A percentile compares a stretch with the other conserved stretches of the same genome.
phyloP scores from a whole-genome alignment of 169 alveolate species.

The Plasmodium berghei region DNA sequence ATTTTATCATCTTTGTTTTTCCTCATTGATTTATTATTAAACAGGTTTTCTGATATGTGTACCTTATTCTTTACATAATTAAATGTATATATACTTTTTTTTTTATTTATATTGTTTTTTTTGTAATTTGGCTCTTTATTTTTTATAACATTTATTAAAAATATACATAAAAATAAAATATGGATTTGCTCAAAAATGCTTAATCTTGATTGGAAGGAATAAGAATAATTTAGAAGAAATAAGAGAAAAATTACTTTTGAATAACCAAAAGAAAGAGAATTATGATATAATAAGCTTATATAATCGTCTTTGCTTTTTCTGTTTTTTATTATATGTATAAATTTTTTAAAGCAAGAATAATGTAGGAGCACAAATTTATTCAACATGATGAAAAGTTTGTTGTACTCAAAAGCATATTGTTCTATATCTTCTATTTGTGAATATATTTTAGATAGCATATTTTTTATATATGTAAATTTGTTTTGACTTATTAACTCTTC shows the following conservation, averaged over 20 bases:
- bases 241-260: conserved; percentile 39
- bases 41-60: background rate
- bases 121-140: background rate
- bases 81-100: background rate
- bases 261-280: conserved; percentile 16
- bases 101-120: background rate
- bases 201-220: conserved; percentile 20
- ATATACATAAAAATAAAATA: conserved; percentile 25
- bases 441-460: conserved; percentile 20
- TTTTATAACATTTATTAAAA: conserved; percentile 31
- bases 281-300: conserved; percentile 19
- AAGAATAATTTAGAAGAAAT: conserved; percentile 62
- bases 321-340: conserved; percentile 36
- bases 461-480: conserved; percentile 35
- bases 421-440: conserved; percentile 1
- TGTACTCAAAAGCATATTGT: conserved; percentile 23
- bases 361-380: conserved; percentile 28
- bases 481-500: conserved; percentile 45
- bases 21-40: background rate
- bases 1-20: background rate
- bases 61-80: conserved; percentile 24
- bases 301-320: conserved; percentile 21
- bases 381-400: conserved; percentile 6
- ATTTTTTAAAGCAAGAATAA: conserved; percentile 42
- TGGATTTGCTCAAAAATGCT: conserved; percentile 34